Conservation (phyloP, 2,329 filamentous ascomycete genomes). For the Penicillium sp. region DNA sequence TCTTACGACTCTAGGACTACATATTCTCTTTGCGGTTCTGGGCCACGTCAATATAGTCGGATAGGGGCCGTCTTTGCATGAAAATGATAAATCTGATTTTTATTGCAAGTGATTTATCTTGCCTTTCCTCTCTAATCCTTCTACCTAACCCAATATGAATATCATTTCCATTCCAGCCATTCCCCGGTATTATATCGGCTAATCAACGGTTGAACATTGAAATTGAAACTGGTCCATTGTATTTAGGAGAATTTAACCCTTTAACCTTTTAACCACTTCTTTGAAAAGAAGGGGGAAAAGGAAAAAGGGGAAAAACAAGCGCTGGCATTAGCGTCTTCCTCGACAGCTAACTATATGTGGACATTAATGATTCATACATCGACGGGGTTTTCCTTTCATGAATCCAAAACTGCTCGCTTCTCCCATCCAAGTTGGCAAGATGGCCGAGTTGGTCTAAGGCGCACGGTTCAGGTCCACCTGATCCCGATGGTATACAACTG, state of each 20-base stretch:
- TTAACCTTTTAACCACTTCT: no score
- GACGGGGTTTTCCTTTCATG: not conserved
- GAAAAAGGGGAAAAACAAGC: not conserved
- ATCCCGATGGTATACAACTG: slow-evolving; percentile 14
- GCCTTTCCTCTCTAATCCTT: not conserved
- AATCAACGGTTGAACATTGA: not conserved
- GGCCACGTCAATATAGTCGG: not conserved
- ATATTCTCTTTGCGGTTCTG: not conserved
- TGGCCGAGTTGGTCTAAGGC: slow-evolving; percentile 33
- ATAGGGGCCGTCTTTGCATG: not conserved
- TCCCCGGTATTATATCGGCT: not conserved
- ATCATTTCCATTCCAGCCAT: not conserved
- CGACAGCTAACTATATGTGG: no score
- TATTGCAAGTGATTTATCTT: not conserved
- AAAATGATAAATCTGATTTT: not conserved
- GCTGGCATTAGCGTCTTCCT: not conserved
- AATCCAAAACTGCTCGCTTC: rapidly evolving
- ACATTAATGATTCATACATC: no score
- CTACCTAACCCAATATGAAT: not conserved
- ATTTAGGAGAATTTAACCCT: no score
- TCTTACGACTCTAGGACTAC: not conserved
- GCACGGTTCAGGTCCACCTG: slow-evolving; percentile 29
- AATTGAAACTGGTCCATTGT: not conserved
- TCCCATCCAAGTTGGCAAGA: slow-evolving; percentile 20
- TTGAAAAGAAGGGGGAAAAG: not conserved